These are phyloP conservation scores for Tetrapisispora fleetii DNA, from an alignment of 805 yeast species.

Conservation along the genomic window DNA sequence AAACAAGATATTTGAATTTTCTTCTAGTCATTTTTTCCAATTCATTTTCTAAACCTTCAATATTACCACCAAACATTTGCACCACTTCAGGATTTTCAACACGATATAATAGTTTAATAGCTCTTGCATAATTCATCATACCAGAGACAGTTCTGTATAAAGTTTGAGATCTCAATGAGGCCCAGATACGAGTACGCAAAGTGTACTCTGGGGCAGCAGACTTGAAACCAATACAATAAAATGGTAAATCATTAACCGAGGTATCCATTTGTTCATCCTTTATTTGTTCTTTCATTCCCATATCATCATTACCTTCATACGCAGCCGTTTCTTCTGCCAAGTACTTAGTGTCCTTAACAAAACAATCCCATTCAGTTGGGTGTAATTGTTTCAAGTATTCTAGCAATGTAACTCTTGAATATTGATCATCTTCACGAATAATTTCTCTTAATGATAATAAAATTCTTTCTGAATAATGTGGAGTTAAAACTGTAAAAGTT, in stretches of 20 bases:
- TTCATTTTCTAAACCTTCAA: slow-evolving; percentile 91
- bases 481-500: slow-evolving; percentile 91
- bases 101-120: slow-evolving; percentile 83
- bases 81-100: slow-evolving; percentile 93
- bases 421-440: slow-evolving; percentile 93
- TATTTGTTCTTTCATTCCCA: slow-evolving; percentile 20
- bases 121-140: slow-evolving; percentile 96
- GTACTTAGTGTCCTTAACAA: slow-evolving; percentile 90
- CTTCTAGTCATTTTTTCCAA: slow-evolving; percentile 81
- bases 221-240: slow-evolving; percentile 93
- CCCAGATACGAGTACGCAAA: slow-evolving; percentile 95
- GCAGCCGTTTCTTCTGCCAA: slow-evolving; percentile 90
- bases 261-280: slow-evolving; percentile 64
- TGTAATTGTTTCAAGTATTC: slow-evolving; percentile 92
- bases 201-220: slow-evolving; percentile 96
- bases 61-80: slow-evolving; percentile 97
- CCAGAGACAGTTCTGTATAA: slow-evolving; percentile 95
- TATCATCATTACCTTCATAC: slow-evolving; percentile 35
- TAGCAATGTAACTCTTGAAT: slow-evolving; percentile 83
- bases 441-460: slow-evolving; percentile 85
- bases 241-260: slow-evolving; percentile 84
- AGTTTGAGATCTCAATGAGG: slow-evolving; percentile 93
- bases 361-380: slow-evolving; percentile 96
- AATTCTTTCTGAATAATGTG: slow-evolving; percentile 93
- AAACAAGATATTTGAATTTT: slow-evolving; percentile 69